Percentiles rank a stretch among this genome's conserved stretches.
Evolutionary conservation across 768 basidiomycete species (phyloP).

Genomic region (Amanita rubescens): DNA sequence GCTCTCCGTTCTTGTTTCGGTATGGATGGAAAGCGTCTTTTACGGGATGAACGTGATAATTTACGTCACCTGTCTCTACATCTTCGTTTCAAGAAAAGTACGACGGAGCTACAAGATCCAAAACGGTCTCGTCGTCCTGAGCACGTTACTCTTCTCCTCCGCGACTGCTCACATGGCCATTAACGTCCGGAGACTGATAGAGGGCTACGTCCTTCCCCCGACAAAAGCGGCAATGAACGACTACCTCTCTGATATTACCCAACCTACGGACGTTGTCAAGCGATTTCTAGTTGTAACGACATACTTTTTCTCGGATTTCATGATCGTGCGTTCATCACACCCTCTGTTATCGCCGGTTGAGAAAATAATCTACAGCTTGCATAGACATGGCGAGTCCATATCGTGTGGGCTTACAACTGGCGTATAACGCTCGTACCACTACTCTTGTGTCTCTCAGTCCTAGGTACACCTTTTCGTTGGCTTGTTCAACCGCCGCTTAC

Average conservation of each 20-base stretch:
- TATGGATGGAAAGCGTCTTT: conserved; percentile 16
- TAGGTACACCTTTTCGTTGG: not conserved
- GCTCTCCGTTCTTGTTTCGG: conserved; percentile 7
- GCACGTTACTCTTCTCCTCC: conserved; percentile 12
- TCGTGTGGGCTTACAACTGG: conserved; percentile 2
- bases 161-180: conserved; percentile 27
- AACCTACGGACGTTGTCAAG: conserved; percentile 28
- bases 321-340: conserved; percentile 1
- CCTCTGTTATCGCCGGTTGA: not conserved
- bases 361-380: not conserved
- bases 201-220: conserved; percentile 23
- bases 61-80: conserved; percentile 1
- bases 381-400: conserved; percentile 5
- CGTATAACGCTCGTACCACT: conserved; percentile 2
- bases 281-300: conserved; percentile 2
- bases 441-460: not conserved
- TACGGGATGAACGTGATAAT: conserved; percentile 10
- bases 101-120: not conserved
- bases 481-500: not conserved
- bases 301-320: conserved; percentile 7
- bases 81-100: not conserved
- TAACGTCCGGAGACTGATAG: conserved; percentile 27
- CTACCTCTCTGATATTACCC: conserved; percentile 26
- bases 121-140: conserved; percentile 1
- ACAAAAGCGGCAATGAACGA: conserved; percentile 21